A percentile compares a stretch with the other conserved stretches of the same genome.
phyloP scores from a whole-genome alignment of 257 asterid species.

The Haberlea rhodopensis region DNA sequence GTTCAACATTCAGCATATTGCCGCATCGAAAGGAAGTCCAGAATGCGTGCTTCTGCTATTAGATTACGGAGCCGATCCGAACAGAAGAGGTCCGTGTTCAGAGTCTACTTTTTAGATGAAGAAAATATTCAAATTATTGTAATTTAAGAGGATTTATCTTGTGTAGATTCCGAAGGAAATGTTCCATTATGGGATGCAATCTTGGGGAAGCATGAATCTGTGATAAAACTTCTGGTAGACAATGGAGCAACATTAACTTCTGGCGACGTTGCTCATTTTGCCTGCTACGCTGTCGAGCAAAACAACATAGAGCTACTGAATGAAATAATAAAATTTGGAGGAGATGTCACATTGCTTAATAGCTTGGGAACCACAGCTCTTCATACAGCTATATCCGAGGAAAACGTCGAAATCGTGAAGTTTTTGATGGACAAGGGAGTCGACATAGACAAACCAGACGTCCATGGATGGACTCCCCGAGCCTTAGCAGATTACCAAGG shows the following conservation, averaged over 20 bases:
- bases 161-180: constrained; percentile 71
- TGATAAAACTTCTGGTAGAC: constrained; percentile 47
- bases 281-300: constrained; percentile 63
- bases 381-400: constrained; percentile 65
- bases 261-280: constrained; percentile 61
- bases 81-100: constrained; percentile 43
- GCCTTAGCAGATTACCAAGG: constrained; percentile 67
- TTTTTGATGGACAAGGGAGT: constrained; percentile 60
- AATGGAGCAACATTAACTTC: constrained; percentile 60
- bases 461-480: constrained; percentile 66
- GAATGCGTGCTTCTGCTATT: constrained; percentile 64
- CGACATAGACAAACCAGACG: constrained; percentile 56
- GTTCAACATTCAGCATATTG: constrained; percentile 56
- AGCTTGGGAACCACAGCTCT: constrained; percentile 62
- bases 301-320: constrained; percentile 53
- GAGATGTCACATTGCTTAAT: constrained; percentile 53
- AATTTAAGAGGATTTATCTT: not conserved
- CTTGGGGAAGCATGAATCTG: constrained; percentile 45
- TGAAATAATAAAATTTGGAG: constrained; percentile 50
- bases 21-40: constrained; percentile 53
- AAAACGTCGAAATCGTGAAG: constrained; percentile 54
- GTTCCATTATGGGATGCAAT: constrained; percentile 86
- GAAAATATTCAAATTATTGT: no score
- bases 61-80: constrained; percentile 71
- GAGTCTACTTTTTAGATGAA: not conserved